A percentile compares a stretch with the other conserved stretches of the same genome.
Evolutionary conservation across 768 basidiomycete genomes (phyloP).

Genomic region (Lenzites betulinus): DNA sequence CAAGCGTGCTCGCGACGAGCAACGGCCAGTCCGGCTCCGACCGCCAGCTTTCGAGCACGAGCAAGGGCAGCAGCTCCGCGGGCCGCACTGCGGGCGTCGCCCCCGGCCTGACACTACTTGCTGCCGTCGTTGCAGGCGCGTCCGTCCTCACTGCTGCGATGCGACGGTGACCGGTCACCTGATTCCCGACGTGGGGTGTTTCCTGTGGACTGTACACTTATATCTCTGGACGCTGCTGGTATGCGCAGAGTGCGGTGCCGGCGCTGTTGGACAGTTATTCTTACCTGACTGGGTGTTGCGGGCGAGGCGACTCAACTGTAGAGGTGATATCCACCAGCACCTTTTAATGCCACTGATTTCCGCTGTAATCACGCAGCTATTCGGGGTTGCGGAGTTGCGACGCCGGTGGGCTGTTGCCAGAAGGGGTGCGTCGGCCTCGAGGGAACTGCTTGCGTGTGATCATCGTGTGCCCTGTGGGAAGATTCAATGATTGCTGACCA

Average conservation of each 20-base stretch:
- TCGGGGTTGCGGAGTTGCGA: not conserved
- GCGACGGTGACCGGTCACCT: conserved; percentile 4
- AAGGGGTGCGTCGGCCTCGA: no score
- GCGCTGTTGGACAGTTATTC: not conserved
- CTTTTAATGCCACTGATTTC: conserved; percentile 12
- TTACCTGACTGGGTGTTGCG: not conserved
- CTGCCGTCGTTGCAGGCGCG: conserved; percentile 15
- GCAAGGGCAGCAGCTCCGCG: conserved; percentile 29
- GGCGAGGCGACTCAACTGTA: not conserved
- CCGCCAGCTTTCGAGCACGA: conserved; percentile 31
- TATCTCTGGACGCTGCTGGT: conserved; percentile 8
- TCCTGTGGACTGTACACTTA: not conserved
- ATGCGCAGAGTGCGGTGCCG: not conserved
- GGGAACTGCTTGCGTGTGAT: no score
- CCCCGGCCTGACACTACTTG: conserved; percentile 22
- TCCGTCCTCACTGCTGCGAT: conserved; percentile 9
- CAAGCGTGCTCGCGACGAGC: conserved; percentile 55
- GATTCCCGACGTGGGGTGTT: not conserved
- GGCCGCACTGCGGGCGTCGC: conserved; percentile 19
- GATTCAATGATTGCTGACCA: no score
- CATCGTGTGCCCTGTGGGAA: no score
- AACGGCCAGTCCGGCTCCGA: conserved; percentile 59
- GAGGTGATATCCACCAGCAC: not conserved
- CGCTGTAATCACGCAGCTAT: not conserved
- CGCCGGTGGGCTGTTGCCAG: not conserved